Conservation (phyloP, 108 stramenopile species). For the Pseudonitzschia multiseries region DNA sequence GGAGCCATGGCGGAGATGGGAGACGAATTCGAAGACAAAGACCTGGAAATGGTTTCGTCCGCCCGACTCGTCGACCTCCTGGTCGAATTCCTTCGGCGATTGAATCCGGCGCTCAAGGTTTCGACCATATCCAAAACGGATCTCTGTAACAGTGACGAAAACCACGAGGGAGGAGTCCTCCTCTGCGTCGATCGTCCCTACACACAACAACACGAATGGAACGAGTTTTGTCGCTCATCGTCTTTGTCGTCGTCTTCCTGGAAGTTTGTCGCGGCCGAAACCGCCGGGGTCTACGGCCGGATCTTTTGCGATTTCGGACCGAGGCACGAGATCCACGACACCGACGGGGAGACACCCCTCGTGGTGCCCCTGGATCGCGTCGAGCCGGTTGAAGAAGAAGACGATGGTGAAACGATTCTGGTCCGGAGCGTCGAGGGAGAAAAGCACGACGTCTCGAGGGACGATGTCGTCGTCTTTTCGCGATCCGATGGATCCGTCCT, state of each 20-base stretch:
- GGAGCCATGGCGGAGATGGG: conserved; percentile 68
- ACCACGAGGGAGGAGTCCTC: conserved; percentile 38
- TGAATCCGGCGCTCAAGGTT: conserved; percentile 79
- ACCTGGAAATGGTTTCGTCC: conserved; percentile 13
- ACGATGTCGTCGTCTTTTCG: conserved; percentile 66
- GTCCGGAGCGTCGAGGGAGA: conserved; percentile 70
- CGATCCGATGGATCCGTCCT: conserved; percentile 26
- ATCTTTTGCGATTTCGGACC: conserved; percentile 89
- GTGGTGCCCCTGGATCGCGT: conserved; percentile 63
- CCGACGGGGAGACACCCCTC: conserved; percentile 80
- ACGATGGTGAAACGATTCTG: conserved; percentile 20
- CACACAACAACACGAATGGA: conserved; percentile 52
- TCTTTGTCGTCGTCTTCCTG: conserved; percentile 8
- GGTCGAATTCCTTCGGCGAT: conserved; percentile 63
- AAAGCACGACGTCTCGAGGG: conserved; percentile 82
- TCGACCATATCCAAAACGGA: conserved; percentile 37
- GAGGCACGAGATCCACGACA: conserved; percentile 65
- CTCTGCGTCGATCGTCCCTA: conserved; percentile 73
- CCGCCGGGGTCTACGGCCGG: conserved; percentile 76
- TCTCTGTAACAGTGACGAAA: conserved; percentile 21
- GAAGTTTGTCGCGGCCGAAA: conserved; percentile 78
- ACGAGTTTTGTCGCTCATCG: conserved; percentile 48
- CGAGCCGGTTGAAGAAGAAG: conserved; percentile 21
- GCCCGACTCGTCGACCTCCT: conserved; percentile 35
- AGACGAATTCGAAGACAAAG: too few relatives aligned